phyloP scores from a whole-genome alignment of 805 yeast genomes.

The Kuraishia cidri region DNA sequence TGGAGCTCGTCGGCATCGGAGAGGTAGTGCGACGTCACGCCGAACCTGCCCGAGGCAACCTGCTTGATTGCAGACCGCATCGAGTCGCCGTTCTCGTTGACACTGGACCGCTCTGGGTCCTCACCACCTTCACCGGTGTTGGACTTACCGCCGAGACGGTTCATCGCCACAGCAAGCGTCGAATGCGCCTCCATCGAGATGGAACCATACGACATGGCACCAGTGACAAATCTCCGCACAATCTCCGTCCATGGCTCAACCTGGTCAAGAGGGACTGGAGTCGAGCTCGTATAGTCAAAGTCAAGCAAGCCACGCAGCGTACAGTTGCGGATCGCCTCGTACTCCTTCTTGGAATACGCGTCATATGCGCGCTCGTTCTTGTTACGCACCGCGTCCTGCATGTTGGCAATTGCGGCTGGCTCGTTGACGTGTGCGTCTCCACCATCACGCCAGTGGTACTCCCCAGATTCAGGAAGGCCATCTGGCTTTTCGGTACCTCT shows the following conservation, averaged over 20 bases:
- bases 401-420: conserved; percentile 88
- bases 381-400: conserved; percentile 98
- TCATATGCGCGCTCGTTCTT: conserved; percentile 92
- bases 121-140: conserved; percentile 99
- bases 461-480: conserved; percentile 90
- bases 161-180: conserved; percentile 97
- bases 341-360: conserved; percentile 80
- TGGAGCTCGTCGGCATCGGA: conserved; percentile 97
- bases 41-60: conserved; percentile 96
- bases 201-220: conserved; percentile 99
- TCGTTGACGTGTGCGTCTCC: conserved; percentile 94
- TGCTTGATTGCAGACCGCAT: conserved; percentile 99
- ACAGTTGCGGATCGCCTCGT: conserved; percentile 87
- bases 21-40: conserved; percentile 91
- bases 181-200: conserved; percentile 98
- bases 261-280: conserved; percentile 87
- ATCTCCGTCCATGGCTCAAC: conserved; percentile 99
- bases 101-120: conserved; percentile 82
- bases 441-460: conserved; percentile 98
- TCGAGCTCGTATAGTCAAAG: conserved; percentile 67
- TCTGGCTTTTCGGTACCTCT: conserved; percentile 63
- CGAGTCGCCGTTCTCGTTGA: conserved; percentile 83
- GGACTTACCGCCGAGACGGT: conserved; percentile 93
- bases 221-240: conserved; percentile 95
- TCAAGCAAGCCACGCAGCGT: conserved; percentile 91